Conservation (phyloP, 805 yeast genomes). For the Candida ponderosae region DNA sequence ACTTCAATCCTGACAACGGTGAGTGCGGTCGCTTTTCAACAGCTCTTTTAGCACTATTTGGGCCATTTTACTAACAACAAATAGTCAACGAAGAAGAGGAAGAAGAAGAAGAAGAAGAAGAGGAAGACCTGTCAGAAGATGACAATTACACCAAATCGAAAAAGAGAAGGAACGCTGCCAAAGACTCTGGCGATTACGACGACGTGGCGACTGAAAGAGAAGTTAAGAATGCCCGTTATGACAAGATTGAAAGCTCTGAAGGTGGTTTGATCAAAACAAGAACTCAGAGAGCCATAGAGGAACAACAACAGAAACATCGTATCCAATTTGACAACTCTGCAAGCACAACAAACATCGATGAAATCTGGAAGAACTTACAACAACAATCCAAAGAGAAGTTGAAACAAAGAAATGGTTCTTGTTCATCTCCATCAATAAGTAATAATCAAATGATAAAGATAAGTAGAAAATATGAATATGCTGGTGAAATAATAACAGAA, state of each 20-base stretch:
- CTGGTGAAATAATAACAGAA: constrained; percentile 76
- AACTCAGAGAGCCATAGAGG: constrained; percentile 45
- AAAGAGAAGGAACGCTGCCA: constrained; percentile 16
- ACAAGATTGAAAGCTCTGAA: constrained; percentile 42
- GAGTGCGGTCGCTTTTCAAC: constrained; percentile 2
- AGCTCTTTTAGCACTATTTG: neutral
- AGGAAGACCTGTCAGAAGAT: constrained; percentile 5
- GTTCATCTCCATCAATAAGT: constrained; percentile 5
- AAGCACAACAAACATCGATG: constrained; percentile 37
- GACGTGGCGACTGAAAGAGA: constrained; percentile 26
- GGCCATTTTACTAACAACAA: constrained; percentile 3
- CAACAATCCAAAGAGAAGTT: constrained; percentile 21
- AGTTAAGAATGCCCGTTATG: constrained; percentile 28
- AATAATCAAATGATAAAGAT: constrained; percentile 52
- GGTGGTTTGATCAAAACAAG: constrained; percentile 72
- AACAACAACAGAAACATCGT: constrained; percentile 17
- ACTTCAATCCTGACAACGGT: constrained; percentile 38
- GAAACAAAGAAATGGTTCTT: constrained; percentile 12
- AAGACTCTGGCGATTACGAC: constrained; percentile 28
- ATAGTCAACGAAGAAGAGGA: constrained; percentile 10
- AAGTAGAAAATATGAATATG: constrained; percentile 75
- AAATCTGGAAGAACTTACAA: constrained; percentile 50
- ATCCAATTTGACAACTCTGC: constrained; percentile 8
- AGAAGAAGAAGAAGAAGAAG: constrained; percentile 16
- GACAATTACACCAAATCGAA: constrained; percentile 8